Conservation (phyloP, 495 filamentous ascomycete species). For the Bombardia bombarda region DNA sequence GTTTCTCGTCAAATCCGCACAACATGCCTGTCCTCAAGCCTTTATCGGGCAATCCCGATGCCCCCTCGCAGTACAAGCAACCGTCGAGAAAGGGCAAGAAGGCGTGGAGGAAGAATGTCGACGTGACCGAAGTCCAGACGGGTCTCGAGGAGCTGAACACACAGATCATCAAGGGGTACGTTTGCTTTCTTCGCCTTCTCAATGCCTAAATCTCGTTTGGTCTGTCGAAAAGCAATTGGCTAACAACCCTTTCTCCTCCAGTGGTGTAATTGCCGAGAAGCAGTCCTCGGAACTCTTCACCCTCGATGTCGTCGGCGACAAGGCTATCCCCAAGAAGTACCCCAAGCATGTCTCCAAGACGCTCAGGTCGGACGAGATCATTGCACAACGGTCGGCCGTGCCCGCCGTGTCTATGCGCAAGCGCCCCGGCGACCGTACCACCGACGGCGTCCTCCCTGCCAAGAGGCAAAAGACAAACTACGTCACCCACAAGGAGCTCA, state of each 20-base stretch:
- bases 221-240: background rate
- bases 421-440: conserved; percentile 48
- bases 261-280: conserved; percentile 77
- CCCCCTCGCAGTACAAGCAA: conserved; percentile 57
- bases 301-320: conserved; percentile 46
- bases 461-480: conserved; percentile 70
- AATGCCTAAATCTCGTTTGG: too few relatives aligned
- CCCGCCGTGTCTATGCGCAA: conserved; percentile 71
- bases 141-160: conserved; percentile 79
- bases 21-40: conserved; percentile 23
- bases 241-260: conserved; percentile 29
- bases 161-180: conserved; percentile 81
- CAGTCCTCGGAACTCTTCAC: conserved; percentile 70
- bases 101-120: conserved; percentile 97
- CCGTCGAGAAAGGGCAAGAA: conserved; percentile 95
- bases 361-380: conserved; percentile 84
- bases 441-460: conserved; percentile 57
- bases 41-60: conserved; percentile 27
- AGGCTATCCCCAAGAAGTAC: conserved; percentile 34
- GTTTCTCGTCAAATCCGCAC: background rate
- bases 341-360: conserved; percentile 57
- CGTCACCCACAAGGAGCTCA: conserved; percentile 72
- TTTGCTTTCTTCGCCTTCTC: too few relatives aligned
- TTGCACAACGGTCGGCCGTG: conserved; percentile 73
- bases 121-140: conserved; percentile 73